phyloP scores from a whole-genome alignment of 2,329 filamentous ascomycete genomes.

The Albophoma yamanashiensis region DNA sequence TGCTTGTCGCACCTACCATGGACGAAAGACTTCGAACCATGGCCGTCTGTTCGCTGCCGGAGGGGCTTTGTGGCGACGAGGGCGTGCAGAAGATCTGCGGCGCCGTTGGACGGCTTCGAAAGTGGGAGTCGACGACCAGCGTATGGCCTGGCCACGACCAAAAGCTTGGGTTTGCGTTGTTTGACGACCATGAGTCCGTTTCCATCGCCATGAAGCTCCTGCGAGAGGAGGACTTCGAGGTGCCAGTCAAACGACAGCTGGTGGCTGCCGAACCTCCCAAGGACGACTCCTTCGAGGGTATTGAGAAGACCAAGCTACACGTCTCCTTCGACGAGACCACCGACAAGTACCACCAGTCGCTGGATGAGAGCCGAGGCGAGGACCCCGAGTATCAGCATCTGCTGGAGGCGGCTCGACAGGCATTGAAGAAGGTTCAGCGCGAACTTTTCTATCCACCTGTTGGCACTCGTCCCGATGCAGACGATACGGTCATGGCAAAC shows the following conservation, averaged over 20 bases:
- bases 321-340: constrained; percentile 76
- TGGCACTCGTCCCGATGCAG: constrained; percentile 38
- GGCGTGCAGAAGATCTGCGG: constrained; percentile 68
- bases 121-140: constrained; percentile 69
- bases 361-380: constrained; percentile 56
- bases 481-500: constrained; percentile 62
- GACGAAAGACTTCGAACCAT: constrained; percentile 90
- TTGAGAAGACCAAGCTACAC: constrained; percentile 61
- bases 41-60: constrained; percentile 78
- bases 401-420: constrained; percentile 56
- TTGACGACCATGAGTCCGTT: constrained; percentile 82
- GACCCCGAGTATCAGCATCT: constrained; percentile 54
- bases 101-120: constrained; percentile 66
- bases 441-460: constrained; percentile 60
- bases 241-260: constrained; percentile 68
- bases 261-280: constrained; percentile 32
- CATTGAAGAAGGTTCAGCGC: constrained; percentile 56
- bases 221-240: constrained; percentile 68
- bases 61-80: constrained; percentile 65
- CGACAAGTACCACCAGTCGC: constrained; percentile 75
- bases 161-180: constrained; percentile 92
- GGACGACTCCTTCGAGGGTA: constrained; percentile 36
- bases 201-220: constrained; percentile 77
- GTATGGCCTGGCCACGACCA: constrained; percentile 49
- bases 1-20: constrained; percentile 68